Conservation (phyloP, 192 early-diverging fungal species). For the Podochytrium sp. region DNA sequence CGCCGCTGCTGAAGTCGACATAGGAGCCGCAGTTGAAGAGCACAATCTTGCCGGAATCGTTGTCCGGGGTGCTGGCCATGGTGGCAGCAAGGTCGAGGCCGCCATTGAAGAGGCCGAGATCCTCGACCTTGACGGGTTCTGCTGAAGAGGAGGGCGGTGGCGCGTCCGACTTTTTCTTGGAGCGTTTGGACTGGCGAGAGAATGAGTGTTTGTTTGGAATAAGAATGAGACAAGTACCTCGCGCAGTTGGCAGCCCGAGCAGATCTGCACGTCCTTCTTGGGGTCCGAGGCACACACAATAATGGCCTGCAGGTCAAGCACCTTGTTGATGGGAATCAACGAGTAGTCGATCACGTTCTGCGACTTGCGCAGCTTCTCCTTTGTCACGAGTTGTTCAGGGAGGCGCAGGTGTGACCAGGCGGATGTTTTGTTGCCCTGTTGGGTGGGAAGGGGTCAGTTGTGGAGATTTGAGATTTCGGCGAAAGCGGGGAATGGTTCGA, state of each 20-base stretch:
- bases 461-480: conserved; percentile 34
- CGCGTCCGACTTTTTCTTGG: conserved; percentile 13
- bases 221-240: conserved; percentile 61
- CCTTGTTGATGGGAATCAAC: conserved; percentile 24
- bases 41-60: conserved; percentile 79
- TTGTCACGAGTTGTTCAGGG: conserved; percentile 82
- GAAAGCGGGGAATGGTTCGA: background rate
- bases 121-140: conserved; percentile 32
- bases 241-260: conserved; percentile 81
- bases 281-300: conserved; percentile 87
- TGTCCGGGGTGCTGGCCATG: conserved; percentile 67
- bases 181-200: conserved; percentile 14
- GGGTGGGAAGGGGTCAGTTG: conserved; percentile 34
- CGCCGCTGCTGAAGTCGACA: conserved; percentile 87
- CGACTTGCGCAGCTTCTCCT: conserved; percentile 59
- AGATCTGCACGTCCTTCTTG: conserved; percentile 75
- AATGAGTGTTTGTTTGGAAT: conserved; percentile 21
- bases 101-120: conserved; percentile 50
- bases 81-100: conserved; percentile 29
- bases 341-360: conserved; percentile 44
- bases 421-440: conserved; percentile 66
- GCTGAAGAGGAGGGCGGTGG: conserved; percentile 42
- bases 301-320: conserved; percentile 74
- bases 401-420: conserved; percentile 85
- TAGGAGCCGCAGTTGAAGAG: conserved; percentile 88